Percentiles rank a stretch among this genome's conserved stretches.
These are phyloP conservation scores for Penicillium verrucosum DNA, from an alignment of 2,329 filamentous ascomycete species.

Conservation along the genomic window DNA sequence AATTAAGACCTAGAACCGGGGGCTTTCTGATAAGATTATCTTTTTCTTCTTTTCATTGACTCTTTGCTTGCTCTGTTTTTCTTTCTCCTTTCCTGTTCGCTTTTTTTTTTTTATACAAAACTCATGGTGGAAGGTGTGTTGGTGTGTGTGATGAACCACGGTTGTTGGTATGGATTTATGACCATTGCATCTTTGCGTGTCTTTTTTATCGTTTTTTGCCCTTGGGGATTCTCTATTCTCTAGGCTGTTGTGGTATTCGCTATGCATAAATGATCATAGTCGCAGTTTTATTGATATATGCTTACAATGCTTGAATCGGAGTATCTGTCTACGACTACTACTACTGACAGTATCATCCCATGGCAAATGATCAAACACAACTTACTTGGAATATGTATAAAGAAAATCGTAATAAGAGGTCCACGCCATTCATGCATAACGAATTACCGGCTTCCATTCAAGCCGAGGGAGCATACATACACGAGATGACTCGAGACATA, in stretches of 20 bases:
- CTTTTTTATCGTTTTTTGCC: not conserved
- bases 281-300: not conserved
- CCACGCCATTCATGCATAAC: conserved; percentile 15
- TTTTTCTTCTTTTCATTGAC: not conserved
- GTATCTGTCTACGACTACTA: not conserved
- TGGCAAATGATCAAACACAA: not conserved
- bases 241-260: not conserved
- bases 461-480: conserved; percentile 20
- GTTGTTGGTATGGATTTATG: conserved; percentile 17
- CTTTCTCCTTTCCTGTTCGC: not conserved
- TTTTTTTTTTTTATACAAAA: not conserved
- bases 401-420: not conserved
- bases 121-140: not conserved
- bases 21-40: not conserved
- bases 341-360: not conserved
- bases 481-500: conserved; percentile 16
- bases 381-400: not conserved
- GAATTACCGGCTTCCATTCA: conserved; percentile 20
- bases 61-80: not conserved
- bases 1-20: conserved; percentile 9
- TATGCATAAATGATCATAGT: not conserved
- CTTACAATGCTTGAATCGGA: not conserved
- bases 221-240: not conserved
- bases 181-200: conserved; percentile 17
- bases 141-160: conserved; percentile 4